phyloP scores from a whole-genome alignment of 176 grass and related monocot genomes.

The Triticum aestivum region DNA sequence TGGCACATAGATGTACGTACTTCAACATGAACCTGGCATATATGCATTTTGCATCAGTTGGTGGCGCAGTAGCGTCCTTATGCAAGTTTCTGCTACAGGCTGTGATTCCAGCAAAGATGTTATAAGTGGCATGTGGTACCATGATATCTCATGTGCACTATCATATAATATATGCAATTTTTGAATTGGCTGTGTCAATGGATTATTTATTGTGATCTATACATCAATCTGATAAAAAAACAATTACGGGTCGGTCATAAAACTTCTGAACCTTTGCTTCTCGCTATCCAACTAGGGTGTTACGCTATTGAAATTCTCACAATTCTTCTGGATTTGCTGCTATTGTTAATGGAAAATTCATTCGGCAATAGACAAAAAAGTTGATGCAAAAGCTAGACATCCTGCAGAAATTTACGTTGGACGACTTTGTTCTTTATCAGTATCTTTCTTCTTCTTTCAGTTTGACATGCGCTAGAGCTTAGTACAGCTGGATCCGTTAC shows the following conservation, averaged over 20 bases:
- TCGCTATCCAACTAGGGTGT: neutral
- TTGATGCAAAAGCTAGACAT: neutral
- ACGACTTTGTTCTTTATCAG: neutral
- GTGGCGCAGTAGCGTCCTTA: neutral
- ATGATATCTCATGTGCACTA: neutral
- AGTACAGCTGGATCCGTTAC: neutral
- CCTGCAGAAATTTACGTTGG: neutral
- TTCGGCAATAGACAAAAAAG: neutral
- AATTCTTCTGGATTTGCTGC: neutral
- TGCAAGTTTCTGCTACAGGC: neutral
- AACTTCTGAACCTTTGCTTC: neutral
- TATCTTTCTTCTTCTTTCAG: neutral
- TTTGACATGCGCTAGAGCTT: neutral
- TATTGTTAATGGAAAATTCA: neutral
- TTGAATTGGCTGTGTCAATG: neutral
- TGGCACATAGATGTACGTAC: neutral
- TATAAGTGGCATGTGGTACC: neutral
- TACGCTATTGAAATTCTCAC: neutral
- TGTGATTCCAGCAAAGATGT: neutral
- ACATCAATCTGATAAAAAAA: neutral
- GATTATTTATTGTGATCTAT: neutral
- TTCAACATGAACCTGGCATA: neutral
- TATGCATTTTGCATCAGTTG: neutral
- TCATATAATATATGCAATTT: neutral
- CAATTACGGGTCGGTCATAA: no score